Conservation (phyloP, 1,139 yeast genomes). For the Geotrichum candidum region DNA sequence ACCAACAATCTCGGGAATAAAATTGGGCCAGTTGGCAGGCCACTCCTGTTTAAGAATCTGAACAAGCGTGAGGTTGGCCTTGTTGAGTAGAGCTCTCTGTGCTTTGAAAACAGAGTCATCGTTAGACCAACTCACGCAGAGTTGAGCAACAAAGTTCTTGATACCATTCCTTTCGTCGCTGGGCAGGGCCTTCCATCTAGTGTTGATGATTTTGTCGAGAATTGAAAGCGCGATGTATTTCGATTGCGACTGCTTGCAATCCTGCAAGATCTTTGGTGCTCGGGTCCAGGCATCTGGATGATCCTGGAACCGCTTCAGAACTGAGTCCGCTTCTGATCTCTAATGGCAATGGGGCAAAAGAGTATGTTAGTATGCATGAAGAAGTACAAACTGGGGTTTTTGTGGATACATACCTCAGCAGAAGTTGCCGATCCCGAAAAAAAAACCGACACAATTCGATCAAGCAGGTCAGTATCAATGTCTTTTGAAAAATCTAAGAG, state of each 20-base stretch:
- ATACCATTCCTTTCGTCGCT: conserved; percentile 76
- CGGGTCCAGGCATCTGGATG: conserved; percentile 95
- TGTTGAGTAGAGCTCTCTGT: conserved; percentile 80
- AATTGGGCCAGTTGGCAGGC: conserved; percentile 98
- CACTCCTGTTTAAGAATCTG: conserved; percentile 95
- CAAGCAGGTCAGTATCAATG: conserved; percentile 72
- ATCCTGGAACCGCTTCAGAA: conserved; percentile 84
- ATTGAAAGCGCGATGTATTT: conserved; percentile 86
- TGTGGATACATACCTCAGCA: conserved; percentile 27
- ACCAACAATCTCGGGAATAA: conserved; percentile 84
- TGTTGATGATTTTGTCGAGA: conserved; percentile 80
- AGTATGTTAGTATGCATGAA: neutral
- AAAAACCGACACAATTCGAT: conserved; percentile 80
- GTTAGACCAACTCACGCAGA: conserved; percentile 89
- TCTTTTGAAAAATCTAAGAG: conserved; percentile 83
- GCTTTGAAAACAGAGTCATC: conserved; percentile 68
- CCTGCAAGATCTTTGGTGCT: conserved; percentile 82
- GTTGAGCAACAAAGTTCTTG: conserved; percentile 84
- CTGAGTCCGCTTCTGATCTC: conserved; percentile 76
- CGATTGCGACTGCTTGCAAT: conserved; percentile 73
- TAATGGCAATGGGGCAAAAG: conserved; percentile 11
- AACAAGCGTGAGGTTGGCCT: conserved; percentile 88
- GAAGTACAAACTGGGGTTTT: neutral
- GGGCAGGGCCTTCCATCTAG: conserved; percentile 94
- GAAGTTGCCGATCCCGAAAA: conserved; percentile 73